Conservation (phyloP, 2,329 filamentous ascomycete species). For the Xylariaceae sp. region DNA sequence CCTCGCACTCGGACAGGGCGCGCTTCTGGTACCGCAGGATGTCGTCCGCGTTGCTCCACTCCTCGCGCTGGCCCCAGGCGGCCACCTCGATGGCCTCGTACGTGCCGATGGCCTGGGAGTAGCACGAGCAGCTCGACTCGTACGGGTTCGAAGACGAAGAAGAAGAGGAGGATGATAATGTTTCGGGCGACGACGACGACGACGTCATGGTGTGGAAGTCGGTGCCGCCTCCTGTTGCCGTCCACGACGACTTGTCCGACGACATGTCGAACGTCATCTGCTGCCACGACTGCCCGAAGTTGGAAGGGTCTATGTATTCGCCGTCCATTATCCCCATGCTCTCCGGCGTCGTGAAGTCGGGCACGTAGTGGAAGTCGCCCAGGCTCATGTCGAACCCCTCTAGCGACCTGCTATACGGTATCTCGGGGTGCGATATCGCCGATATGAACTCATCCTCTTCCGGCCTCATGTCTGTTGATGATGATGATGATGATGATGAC, state of each 20-base stretch:
- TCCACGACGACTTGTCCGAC: slow-evolving; percentile 11
- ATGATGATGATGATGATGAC: slow-evolving; percentile 4
- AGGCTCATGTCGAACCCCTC: slow-evolving; percentile 15
- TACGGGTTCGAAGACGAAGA: slow-evolving; percentile 6
- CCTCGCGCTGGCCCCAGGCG: slow-evolving; percentile 13
- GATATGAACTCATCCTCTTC: slow-evolving; percentile 12
- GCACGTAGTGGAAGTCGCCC: slow-evolving; percentile 10
- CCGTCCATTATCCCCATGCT: slow-evolving; percentile 9
- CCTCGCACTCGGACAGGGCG: slow-evolving; percentile 15
- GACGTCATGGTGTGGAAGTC: slow-evolving; percentile 14
- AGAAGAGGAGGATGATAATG: no score
- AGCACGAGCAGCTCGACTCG: slow-evolving; percentile 15
- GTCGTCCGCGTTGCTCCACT: slow-evolving; percentile 13
- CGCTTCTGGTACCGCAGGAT: slow-evolving; percentile 17
- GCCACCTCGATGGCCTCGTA: slow-evolving; percentile 17
- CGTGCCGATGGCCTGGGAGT: slow-evolving; percentile 13
- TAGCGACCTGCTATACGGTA: slow-evolving; percentile 9
- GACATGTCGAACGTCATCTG: slow-evolving; percentile 13
- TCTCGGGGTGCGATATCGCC: slow-evolving; percentile 11
- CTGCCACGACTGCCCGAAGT: slow-evolving; percentile 15
- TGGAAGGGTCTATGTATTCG: slow-evolving; percentile 16
- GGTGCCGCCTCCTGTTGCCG: no score
- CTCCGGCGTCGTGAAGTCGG: slow-evolving; percentile 13
- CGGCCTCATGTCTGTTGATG: slow-evolving; percentile 5
- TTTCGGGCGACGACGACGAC: slow-evolving; percentile 9